Percentiles rank a stretch among this genome's conserved stretches.
Conservation (phyloP, 768 basidiomycete genomes). For the Xerocomellus chrysenteron region DNA sequence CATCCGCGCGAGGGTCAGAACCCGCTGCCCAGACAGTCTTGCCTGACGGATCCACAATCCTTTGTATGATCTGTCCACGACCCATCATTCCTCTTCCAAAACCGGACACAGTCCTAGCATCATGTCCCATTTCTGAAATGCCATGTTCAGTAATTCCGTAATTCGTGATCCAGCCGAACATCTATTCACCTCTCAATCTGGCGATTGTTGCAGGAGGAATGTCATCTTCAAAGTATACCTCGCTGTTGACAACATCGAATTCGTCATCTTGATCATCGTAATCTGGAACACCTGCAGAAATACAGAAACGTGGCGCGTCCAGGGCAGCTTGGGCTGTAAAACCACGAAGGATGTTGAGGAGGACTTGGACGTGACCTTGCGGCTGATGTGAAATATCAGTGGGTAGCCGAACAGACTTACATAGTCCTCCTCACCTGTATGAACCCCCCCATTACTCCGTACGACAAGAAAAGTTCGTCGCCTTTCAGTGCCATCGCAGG, state of each 20-base stretch:
- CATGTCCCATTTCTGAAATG: constrained; percentile 81
- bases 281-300: constrained; percentile 79
- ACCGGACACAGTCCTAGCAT: constrained; percentile 62
- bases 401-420: not conserved
- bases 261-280: constrained; percentile 44
- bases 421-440: constrained; percentile 60
- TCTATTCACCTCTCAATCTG: constrained; percentile 60
- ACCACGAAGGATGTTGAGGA: constrained; percentile 87
- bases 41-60: constrained; percentile 61
- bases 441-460: constrained; percentile 90
- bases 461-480: constrained; percentile 82
- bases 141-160: not conserved
- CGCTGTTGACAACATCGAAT: constrained; percentile 69
- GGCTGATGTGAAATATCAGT: constrained; percentile 48
- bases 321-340: constrained; percentile 86
- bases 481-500: constrained; percentile 80
- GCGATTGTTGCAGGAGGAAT: constrained; percentile 61
- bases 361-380: constrained; percentile 94
- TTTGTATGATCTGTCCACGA: constrained; percentile 89
- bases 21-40: constrained; percentile 92
- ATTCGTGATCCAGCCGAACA: not conserved
- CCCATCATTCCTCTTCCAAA: constrained; percentile 68
- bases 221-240: constrained; percentile 88
- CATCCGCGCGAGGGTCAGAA: constrained; percentile 85
- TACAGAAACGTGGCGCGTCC: constrained; percentile 95